These are phyloP conservation scores for Leucosporidium creatinivorum DNA, from an alignment of 768 basidiomycete genomes.

Conservation along the genomic window DNA sequence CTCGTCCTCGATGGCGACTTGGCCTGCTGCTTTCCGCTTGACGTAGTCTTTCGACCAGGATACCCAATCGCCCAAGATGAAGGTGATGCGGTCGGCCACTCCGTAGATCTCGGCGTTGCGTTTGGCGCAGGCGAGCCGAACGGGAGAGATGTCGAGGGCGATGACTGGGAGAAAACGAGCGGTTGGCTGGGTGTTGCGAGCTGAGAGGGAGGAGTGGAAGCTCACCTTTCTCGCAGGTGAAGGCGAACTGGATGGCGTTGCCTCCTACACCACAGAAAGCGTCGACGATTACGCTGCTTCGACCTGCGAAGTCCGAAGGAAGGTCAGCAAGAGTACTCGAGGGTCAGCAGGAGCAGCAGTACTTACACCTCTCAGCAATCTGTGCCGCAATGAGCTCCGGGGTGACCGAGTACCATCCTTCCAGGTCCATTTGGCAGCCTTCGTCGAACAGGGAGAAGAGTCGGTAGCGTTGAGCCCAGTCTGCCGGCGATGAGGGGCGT, in stretches of 20 bases:
- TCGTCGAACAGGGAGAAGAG: slow-evolving; percentile 64
- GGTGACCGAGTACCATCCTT: slow-evolving; percentile 93
- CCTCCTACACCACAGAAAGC: slow-evolving; percentile 98
- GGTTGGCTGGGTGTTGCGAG: not conserved
- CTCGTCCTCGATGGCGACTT: slow-evolving; percentile 11
- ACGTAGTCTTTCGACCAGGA: slow-evolving; percentile 60
- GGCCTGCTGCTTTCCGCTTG: not conserved
- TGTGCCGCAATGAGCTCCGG: slow-evolving; percentile 86
- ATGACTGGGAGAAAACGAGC: slow-evolving; percentile 59
- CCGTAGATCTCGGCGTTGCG: slow-evolving; percentile 94
- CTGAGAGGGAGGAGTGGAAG: no score
- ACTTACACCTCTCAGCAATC: slow-evolving; percentile 79
- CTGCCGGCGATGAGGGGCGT: slow-evolving; percentile 44
- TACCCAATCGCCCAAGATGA: slow-evolving; percentile 77
- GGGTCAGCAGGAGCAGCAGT: slow-evolving; percentile 33
- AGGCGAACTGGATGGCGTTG: slow-evolving; percentile 93
- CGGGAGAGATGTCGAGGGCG: slow-evolving; percentile 77
- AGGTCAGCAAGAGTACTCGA: not conserved
- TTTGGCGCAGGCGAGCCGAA: slow-evolving; percentile 77
- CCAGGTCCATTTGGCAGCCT: slow-evolving; percentile 81
- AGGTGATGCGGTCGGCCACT: slow-evolving; percentile 90
- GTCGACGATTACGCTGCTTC: slow-evolving; percentile 71
- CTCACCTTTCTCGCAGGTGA: slow-evolving; percentile 88
- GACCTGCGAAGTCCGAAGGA: slow-evolving; percentile 39
- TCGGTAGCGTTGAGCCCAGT: slow-evolving; percentile 75